phyloP scores from a whole-genome alignment of 225 moss, liverwort and hornwort species.

The Polytrichum commune region DNA sequence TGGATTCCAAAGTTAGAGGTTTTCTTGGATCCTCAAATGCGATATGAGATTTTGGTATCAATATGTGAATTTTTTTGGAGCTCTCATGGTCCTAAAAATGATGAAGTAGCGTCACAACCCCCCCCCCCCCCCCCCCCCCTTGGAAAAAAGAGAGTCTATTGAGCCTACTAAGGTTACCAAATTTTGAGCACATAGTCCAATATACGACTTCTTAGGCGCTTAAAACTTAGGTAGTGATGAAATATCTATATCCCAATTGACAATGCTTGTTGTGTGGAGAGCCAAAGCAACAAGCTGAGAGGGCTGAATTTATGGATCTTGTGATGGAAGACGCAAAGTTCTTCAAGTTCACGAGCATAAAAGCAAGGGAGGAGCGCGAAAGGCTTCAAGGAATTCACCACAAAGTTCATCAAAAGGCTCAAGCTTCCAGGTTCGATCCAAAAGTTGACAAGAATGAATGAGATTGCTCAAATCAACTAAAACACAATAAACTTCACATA shows the following conservation, averaged over 20 bases:
- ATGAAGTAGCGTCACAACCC: too few relatives aligned
- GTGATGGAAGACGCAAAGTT: slow-evolving; percentile 39
- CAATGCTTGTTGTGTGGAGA: too few relatives aligned
- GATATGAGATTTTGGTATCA: too few relatives aligned
- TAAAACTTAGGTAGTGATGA: not conserved
- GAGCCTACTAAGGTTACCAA: not conserved
- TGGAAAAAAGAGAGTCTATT: too few relatives aligned
- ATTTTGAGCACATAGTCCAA: not conserved
- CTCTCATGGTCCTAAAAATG: too few relatives aligned
- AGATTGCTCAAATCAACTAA: too few relatives aligned
- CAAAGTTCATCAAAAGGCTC: slow-evolving; percentile 35
- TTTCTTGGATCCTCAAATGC: too few relatives aligned
- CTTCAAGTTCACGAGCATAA: slow-evolving; percentile 31
- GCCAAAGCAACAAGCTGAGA: slow-evolving; percentile 26
- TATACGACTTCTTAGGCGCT: not conserved
- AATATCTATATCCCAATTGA: not conserved
- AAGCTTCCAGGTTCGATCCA: not conserved
- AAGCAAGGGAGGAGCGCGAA: slow-evolving; percentile 31
- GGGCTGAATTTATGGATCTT: slow-evolving; percentile 1
- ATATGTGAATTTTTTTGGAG: too few relatives aligned
- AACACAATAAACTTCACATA: too few relatives aligned
- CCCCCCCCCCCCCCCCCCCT: not conserved
- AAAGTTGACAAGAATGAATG: too few relatives aligned
- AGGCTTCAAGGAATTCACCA: slow-evolving; percentile 42
- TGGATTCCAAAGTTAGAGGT: too few relatives aligned